Base-by-base conservation (phyloP, 495 filamentous ascomycete genomes). In the Pyrenopolyporus hunteri region DNA sequence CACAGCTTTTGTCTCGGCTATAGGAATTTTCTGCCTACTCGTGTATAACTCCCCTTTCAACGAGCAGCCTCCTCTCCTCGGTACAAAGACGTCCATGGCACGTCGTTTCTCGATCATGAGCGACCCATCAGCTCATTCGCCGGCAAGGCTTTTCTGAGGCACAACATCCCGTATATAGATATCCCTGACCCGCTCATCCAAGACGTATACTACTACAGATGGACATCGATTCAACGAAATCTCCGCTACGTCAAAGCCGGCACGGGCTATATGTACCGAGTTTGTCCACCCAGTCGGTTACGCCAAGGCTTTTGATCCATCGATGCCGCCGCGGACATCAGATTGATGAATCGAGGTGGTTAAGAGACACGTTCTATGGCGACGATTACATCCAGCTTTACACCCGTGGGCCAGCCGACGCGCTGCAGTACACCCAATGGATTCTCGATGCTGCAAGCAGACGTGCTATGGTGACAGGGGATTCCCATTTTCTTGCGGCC, bases 81-180 rank as follows among this genome's bases (percentile, higher is more conserved):
- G 19, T 28, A 31, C 4, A 32, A 19, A 23, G 28, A 25, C 20
- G 19, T 46, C 4, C 49, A 39, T 6, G 62, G 67, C 11, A 73
- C 71, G 10, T 58, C 64, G 2, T 73, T 73, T 44, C 47, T 73
- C 8, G 63, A 73, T 43, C 71, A 72, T 33, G 69, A 70, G n/a
- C 58, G 35, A 35, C 71, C 56, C 6, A 70, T 68, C 59, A 70
- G 52, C 60, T 50, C 71, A 47, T 75, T 70, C 48, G 65, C 50
- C 1, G 71, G 69, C 17, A 69, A 64, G 39, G 63, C 64, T 14
- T 72, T 72, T 35, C 19, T 73, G 33, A 62, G 31, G 49, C 70
- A 76, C 42, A 80, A 79, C 40, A 79, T 80, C 42, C 78, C 78
- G 10, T 80, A 72, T 58, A 74, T 89, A 22, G 77, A 80, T 36